phyloP scores from a whole-genome alignment of 1,284 basidiomycete species.

The Ceratorhiza oryzae-sativae region DNA sequence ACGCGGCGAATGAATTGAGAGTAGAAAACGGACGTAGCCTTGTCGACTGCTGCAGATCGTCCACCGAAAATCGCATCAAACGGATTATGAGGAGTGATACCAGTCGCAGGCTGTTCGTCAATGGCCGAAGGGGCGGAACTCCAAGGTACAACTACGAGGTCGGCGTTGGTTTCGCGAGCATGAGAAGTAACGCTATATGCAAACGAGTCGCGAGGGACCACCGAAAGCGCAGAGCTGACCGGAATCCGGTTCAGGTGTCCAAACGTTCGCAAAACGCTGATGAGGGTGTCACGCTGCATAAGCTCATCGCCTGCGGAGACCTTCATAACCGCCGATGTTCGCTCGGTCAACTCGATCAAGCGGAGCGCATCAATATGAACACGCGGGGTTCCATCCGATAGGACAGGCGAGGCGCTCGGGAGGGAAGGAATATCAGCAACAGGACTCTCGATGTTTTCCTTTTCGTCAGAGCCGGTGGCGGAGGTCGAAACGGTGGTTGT shows the following conservation, averaged over 20 bases:
- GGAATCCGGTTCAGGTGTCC: conserved; percentile 74
- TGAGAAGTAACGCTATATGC: conserved; percentile 71
- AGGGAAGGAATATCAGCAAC: conserved; percentile 12
- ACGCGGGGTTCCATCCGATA: conserved; percentile 32
- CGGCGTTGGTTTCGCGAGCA: conserved; percentile 63
- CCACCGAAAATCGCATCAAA: conserved; percentile 69
- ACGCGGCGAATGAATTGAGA: conserved; percentile 82
- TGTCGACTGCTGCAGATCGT: conserved; percentile 40
- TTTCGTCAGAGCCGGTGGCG: conserved; percentile 28
- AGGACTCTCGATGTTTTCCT: conserved; percentile 37
- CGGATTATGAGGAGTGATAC: conserved; percentile 54
- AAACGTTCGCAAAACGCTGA: conserved; percentile 84
- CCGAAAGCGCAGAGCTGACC: conserved; percentile 66
- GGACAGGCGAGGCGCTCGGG: conserved; percentile 34
- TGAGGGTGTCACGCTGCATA: conserved; percentile 76
- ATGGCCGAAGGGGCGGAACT: conserved; percentile 40
- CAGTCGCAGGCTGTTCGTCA: conserved; percentile 29
- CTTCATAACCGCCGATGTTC: conserved; percentile 85
- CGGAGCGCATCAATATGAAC: conserved; percentile 72
- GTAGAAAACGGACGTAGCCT: conserved; percentile 61
- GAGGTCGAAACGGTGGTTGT: conserved; percentile 30
- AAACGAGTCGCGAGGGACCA: conserved; percentile 77
- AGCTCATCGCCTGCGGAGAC: conserved; percentile 73
- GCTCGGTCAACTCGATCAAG: conserved; percentile 86
- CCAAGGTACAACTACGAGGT: conserved; percentile 89